A percentile compares a stretch with the other conserved stretches of the same genome.
phyloP scores from a whole-genome alignment of 2,329 filamentous ascomycete genomes.

The Microthyrium microscopicum region DNA sequence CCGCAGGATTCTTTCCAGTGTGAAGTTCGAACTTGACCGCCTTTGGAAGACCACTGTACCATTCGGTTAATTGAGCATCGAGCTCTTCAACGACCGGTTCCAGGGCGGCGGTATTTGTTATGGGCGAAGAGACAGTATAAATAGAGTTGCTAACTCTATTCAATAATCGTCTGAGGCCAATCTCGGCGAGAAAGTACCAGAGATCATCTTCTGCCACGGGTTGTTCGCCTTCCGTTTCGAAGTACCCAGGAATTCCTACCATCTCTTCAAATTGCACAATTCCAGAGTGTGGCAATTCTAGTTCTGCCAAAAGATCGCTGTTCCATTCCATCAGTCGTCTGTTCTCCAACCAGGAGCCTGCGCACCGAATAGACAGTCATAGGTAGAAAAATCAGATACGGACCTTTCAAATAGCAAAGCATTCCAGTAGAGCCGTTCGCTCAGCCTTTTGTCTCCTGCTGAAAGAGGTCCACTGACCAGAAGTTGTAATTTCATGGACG shows the following conservation, averaged over 20 bases:
- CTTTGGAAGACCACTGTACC: conserved; percentile 63
- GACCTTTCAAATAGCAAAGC: conserved; percentile 56
- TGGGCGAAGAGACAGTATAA: conserved; percentile 51
- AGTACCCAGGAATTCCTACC: conserved; percentile 61
- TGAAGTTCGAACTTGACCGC: conserved; percentile 60
- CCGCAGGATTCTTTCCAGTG: conserved; percentile 37
- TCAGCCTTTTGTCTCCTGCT: conserved; percentile 52
- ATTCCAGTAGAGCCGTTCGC: conserved; percentile 74
- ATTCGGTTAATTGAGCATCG: conserved; percentile 68
- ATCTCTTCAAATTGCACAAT: conserved; percentile 70
- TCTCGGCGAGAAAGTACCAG: conserved; percentile 77
- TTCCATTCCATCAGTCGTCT: not conserved
- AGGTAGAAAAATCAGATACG: conserved; percentile 9
- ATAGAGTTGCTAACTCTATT: conserved; percentile 68
- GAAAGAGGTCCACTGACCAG: conserved; percentile 53
- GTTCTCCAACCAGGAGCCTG: too few species aligned
- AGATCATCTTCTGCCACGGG: conserved; percentile 57
- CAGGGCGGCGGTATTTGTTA: conserved; percentile 50
- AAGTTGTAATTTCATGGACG: conserved; percentile 66
- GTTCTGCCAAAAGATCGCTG: conserved; percentile 55
- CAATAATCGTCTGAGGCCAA: conserved; percentile 58
- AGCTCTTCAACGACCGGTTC: conserved; percentile 66
- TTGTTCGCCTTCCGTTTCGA: conserved; percentile 51
- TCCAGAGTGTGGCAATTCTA: conserved; percentile 68
- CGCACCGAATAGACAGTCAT: conserved; percentile 16